Evolutionary conservation across 208 protist species (phyloP).

Genomic region (Leishmania aethiopica): DNA sequence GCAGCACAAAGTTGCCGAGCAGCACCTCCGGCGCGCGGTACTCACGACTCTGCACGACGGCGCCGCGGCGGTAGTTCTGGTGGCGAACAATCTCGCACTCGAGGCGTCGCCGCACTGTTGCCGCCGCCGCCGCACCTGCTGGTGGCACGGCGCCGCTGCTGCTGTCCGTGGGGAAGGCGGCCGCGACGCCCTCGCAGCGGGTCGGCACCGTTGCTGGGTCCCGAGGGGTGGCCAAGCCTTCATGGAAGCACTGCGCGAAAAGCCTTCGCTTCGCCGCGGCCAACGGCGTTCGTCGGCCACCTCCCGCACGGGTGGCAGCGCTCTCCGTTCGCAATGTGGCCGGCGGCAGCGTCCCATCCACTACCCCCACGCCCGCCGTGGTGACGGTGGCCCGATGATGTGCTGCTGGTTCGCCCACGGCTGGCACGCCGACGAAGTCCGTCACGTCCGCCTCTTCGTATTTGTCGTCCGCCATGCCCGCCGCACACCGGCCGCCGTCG

Average conservation of each 20-base stretch:
- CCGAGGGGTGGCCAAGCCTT: background rate
- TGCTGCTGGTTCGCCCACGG: background rate
- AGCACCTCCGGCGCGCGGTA: conserved; percentile 83
- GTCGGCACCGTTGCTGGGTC: background rate
- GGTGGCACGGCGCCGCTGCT: background rate
- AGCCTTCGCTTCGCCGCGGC: background rate
- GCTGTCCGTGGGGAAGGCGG: background rate
- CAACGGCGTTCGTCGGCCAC: background rate
- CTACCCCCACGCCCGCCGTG: background rate
- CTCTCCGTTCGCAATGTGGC: conserved; percentile 21
- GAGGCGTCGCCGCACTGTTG: conserved; percentile 18
- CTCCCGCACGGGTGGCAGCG: conserved; percentile 22
- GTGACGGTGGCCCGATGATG: background rate
- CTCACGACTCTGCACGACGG: conserved; percentile 71
- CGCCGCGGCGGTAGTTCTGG: conserved; percentile 46
- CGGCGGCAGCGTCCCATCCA: conserved; percentile 3
- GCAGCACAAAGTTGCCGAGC: conserved; percentile 60
- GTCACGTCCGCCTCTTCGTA: background rate
- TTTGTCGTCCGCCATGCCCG: background rate
- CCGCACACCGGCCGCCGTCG: background rate
- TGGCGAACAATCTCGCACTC: conserved; percentile 45
- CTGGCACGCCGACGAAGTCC: background rate
- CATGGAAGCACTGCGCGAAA: background rate
- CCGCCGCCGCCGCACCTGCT: background rate
- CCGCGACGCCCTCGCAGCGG: background rate